A percentile compares a stretch with the other conserved stretches of the same genome.
phyloP scores from a whole-genome alignment of 495 filamentous ascomycete species.

The Usnea hakonensis region DNA sequence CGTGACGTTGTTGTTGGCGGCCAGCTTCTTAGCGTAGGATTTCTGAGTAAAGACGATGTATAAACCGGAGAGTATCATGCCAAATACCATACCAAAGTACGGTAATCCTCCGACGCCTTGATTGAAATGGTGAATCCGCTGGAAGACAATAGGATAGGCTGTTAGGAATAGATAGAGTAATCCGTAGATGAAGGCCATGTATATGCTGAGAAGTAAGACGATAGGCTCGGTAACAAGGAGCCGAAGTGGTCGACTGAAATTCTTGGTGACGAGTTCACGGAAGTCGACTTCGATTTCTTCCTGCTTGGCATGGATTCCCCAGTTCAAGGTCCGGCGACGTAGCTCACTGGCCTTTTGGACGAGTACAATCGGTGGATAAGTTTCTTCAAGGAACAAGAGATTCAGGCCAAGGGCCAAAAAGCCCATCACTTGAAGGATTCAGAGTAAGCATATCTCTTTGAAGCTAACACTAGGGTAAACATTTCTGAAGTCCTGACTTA shows the following conservation, averaged over 20 bases:
- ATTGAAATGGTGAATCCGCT: conserved; percentile 58
- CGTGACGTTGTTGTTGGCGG: conserved; percentile 63
- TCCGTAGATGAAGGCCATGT: conserved; percentile 75
- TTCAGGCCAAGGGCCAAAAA: conserved; percentile 61
- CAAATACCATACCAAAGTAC: conserved; percentile 73
- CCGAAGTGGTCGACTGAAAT: conserved; percentile 71
- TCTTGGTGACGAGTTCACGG: conserved; percentile 68
- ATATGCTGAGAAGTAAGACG: conserved; percentile 62
- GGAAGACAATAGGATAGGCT: conserved; percentile 74
- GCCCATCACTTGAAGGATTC: too few relatives aligned
- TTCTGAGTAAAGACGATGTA: conserved; percentile 60
- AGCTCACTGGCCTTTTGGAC: conserved; percentile 69
- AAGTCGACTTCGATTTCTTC: conserved; percentile 88
- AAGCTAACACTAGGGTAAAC: too few relatives aligned
- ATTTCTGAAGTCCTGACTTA: too few relatives aligned
- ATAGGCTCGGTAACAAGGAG: conserved; percentile 79
- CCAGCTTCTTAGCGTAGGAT: conserved; percentile 53
- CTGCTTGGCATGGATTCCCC: conserved; percentile 91
- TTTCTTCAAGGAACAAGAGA: conserved; percentile 68
- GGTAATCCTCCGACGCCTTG: conserved; percentile 64
- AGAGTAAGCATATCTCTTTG: too few relatives aligned
- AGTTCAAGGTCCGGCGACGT: conserved; percentile 75
- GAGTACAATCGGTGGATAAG: conserved; percentile 76
- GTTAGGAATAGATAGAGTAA: conserved; percentile 76
- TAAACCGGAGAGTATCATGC: conserved; percentile 59